Base-by-base conservation (phyloP, 1,284 basidiomycete genomes). In the Moesziomyces globuligerus region DNA sequence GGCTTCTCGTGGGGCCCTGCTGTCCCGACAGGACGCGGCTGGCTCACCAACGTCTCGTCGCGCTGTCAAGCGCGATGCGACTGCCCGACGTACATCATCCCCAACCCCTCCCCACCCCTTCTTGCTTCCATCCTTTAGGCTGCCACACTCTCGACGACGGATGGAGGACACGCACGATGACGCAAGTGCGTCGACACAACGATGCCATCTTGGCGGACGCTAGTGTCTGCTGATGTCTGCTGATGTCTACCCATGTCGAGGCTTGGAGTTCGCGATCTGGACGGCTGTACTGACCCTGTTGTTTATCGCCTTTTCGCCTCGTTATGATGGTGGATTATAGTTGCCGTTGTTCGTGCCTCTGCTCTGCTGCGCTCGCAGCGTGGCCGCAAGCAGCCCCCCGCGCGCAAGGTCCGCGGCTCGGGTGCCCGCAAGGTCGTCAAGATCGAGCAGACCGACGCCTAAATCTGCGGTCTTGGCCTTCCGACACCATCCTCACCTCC, bases 271-370 rank as follows among this genome's bases (percentile, higher is more conserved):
- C n/a, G n/a, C n/a, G n/a, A n/a, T n/a, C n/a, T n/a, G n/a, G n/a
- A n/a, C n/a, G n/a, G n/a, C n/a, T n/a, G n/a, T 47, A 47, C 32
- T 40, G 34, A 43, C 44, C 44, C 34, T 32, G 21, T 36, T 11
- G 48, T n/a, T n/a, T n/a, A n/a, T n/a, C n/a, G n/a, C n/a, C n/a
- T n/a, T n/a, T n/a, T n/a, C n/a, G n/a, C n/a, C n/a, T n/a, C n/a
- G n/a, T n/a, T n/a, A n/a, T n/a, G n/a, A n/a, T n/a, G n/a, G n/a
- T n/a, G n/a, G n/a, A 20, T 24, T 36, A 42, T 56, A 81, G 79
- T 48, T 41, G 77, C 80, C 65, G 75, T 81, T 37, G 74, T 76
- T 42, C 77, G 80, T 38, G 72, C 79, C 37, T 75, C 80, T 7
- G 73, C 73, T 34, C 65, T 81, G 60, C 68, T 72, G 59, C 73